Conservation (phyloP, 202 grass and related monocot genomes). For the Musa balbisiana region DNA sequence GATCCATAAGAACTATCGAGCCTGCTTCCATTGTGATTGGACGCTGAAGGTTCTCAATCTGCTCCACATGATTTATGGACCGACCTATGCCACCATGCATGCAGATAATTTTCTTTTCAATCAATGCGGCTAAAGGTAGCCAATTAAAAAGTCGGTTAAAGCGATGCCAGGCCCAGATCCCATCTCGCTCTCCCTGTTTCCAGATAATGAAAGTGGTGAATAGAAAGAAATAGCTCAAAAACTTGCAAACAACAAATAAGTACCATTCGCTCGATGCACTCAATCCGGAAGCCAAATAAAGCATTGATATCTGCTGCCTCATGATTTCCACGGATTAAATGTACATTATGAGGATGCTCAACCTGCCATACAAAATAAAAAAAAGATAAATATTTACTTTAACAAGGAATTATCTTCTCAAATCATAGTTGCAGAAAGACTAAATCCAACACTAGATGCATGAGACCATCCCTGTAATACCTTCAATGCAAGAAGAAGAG, state of each 20-base stretch:
- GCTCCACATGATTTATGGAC: slow-evolving; percentile 96
- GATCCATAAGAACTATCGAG: slow-evolving; percentile 98
- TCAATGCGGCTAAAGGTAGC: slow-evolving; percentile 93
- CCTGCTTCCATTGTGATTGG: slow-evolving; percentile 98
- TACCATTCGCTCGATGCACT: slow-evolving; percentile 99
- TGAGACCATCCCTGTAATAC: slow-evolving; percentile 26
- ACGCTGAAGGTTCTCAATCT: slow-evolving; percentile 92
- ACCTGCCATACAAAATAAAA: slow-evolving; percentile 40
- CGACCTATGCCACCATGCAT: slow-evolving; percentile 99
- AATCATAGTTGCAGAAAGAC: not conserved
- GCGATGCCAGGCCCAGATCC: slow-evolving; percentile 96
- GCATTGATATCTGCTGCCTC: slow-evolving; percentile 99
- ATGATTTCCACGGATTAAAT: slow-evolving; percentile 98
- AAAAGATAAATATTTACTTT: not conserved
- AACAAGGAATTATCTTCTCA: not conserved
- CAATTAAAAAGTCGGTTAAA: slow-evolving; percentile 93
- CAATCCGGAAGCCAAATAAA: slow-evolving; percentile 91
- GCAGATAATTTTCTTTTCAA: slow-evolving; percentile 98
- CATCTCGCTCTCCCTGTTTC: slow-evolving; percentile 87
- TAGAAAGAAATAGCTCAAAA: slow-evolving; percentile 7
- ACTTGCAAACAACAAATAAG: slow-evolving; percentile 25
- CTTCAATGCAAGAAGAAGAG: slow-evolving; percentile 98
- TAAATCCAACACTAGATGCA: not conserved
- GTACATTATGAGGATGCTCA: slow-evolving; percentile 84
- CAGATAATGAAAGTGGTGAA: slow-evolving; percentile 22